phyloP scores from a whole-genome alignment of 495 filamentous ascomycete genomes.

The Aspergillus mulundensis region DNA sequence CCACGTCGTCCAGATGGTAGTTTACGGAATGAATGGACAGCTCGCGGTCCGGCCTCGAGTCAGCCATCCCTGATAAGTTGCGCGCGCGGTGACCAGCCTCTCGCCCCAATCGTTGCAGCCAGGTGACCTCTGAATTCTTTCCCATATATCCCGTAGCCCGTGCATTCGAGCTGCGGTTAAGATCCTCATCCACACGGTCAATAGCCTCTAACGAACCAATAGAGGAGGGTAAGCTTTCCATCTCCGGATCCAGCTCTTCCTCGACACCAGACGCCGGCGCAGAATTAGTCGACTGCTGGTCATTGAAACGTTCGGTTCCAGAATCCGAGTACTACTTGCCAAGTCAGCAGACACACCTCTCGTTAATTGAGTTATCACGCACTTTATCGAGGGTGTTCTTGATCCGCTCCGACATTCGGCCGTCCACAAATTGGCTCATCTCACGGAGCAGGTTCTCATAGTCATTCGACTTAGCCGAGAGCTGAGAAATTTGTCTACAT shows the following conservation, averaged over 20 bases:
- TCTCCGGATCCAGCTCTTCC: conserved; percentile 29
- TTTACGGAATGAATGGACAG: conserved; percentile 41
- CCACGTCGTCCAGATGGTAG: conserved; percentile 59
- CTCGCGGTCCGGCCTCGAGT: conserved; percentile 26
- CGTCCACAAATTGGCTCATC: conserved; percentile 30
- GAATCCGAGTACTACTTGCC: conserved; percentile 15
- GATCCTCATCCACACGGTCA: conserved; percentile 59
- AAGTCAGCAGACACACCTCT: not conserved
- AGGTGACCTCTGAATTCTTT: conserved; percentile 61
- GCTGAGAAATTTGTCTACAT: conserved; percentile 36
- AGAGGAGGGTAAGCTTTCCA: conserved; percentile 41
- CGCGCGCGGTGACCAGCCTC: conserved; percentile 34
- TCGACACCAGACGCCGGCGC: conserved; percentile 21
- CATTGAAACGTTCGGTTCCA: conserved; percentile 26
- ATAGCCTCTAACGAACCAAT: conserved; percentile 58
- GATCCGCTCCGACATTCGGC: conserved; percentile 34
- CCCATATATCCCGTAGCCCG: conserved; percentile 60
- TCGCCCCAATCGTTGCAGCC: conserved; percentile 51
- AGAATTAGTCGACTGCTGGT: conserved; percentile 26
- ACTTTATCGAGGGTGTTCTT: conserved; percentile 40
- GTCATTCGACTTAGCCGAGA: conserved; percentile 46
- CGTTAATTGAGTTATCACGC: conserved; percentile 3
- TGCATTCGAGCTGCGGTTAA: conserved; percentile 48
- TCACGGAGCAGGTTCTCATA: conserved; percentile 48
- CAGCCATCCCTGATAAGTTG: conserved; percentile 30